Evolutionary conservation across 2,329 filamentous ascomycete species (phyloP).

Genomic region (Curvularia hawaiiensis): DNA sequence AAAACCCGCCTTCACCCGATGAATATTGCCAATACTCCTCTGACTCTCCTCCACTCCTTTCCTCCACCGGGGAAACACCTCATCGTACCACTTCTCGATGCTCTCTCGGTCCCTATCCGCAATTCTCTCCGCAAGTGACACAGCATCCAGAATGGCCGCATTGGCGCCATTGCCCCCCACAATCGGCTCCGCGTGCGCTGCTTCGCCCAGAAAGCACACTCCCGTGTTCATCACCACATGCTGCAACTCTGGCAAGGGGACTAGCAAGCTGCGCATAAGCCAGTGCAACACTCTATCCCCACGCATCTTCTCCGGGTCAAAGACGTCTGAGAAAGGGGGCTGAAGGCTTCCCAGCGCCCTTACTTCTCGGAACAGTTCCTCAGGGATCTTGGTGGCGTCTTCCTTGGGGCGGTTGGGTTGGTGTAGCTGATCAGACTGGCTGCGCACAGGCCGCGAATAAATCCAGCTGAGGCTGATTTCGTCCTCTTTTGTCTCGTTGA

Average conservation of each 20-base stretch:
- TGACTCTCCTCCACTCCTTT: constrained; percentile 2
- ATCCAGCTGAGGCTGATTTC: constrained; percentile 47
- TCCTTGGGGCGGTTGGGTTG: constrained; percentile 39
- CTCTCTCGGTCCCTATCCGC: neutral
- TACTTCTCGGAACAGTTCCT: constrained; percentile 46
- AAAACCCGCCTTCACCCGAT: neutral
- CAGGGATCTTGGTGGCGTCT: constrained; percentile 43
- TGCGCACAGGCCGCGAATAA: constrained; percentile 44
- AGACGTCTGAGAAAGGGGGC: constrained; percentile 41
- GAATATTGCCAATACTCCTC: neutral
- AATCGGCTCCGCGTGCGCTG: constrained; percentile 49
- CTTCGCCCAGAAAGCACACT: constrained; percentile 43
- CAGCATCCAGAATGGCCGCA: constrained; percentile 46
- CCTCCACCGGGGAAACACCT: neutral
- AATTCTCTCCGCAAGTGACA: constrained; percentile 33
- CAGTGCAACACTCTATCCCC: constrained; percentile 48
- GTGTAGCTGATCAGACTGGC: constrained; percentile 39
- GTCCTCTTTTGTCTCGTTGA: constrained; percentile 32
- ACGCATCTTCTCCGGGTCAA: constrained; percentile 38
- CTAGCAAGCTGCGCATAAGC: constrained; percentile 48
- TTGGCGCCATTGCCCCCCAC: constrained; percentile 50
- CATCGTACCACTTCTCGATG: neutral
- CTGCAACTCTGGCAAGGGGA: constrained; percentile 27
- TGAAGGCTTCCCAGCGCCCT: constrained; percentile 27
- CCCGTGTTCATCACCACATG: constrained; percentile 10